Evolutionary conservation across 768 basidiomycete species (phyloP).

Genomic region (Tricholoma bakamatsutake): DNA sequence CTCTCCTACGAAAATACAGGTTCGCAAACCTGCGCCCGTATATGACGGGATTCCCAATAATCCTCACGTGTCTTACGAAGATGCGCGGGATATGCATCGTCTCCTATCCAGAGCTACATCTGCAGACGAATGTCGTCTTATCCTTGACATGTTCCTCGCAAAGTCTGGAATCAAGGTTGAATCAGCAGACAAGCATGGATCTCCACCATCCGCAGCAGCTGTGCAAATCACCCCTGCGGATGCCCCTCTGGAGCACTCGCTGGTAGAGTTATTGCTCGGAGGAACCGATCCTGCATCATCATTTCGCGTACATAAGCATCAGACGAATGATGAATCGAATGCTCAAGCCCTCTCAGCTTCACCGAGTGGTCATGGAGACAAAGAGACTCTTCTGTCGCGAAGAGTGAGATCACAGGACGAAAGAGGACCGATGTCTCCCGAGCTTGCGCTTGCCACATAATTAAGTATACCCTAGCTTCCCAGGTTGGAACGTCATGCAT

Average conservation of each 20-base stretch:
- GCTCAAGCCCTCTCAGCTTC: background rate
- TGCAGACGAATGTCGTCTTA: slow-evolving; percentile 78
- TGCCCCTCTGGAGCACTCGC: slow-evolving; percentile 36
- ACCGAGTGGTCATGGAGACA: background rate
- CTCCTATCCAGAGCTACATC: slow-evolving; percentile 63
- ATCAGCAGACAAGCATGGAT: slow-evolving; percentile 23
- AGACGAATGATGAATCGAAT: slow-evolving; percentile 5
- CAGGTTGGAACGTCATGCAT: background rate
- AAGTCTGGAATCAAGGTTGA: slow-evolving; percentile 43
- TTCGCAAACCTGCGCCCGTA: slow-evolving; percentile 15
- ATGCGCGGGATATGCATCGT: slow-evolving; percentile 62
- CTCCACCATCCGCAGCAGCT: slow-evolving; percentile 24
- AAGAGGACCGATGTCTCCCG: background rate
- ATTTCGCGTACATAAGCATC: slow-evolving; percentile 5
- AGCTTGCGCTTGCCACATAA: background rate
- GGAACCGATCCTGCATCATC: slow-evolving; percentile 12
- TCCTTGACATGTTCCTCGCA: slow-evolving; percentile 77
- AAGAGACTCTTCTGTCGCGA: background rate
- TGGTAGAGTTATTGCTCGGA: slow-evolving; percentile 45
- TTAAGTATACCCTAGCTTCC: slow-evolving; percentile 2
- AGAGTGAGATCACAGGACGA: background rate
- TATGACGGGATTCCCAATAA: slow-evolving; percentile 11
- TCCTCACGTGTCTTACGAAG: slow-evolving; percentile 30
- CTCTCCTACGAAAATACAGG: slow-evolving; percentile 3
- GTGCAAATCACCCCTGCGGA: slow-evolving; percentile 18